Evolutionary conservation across 495 filamentous ascomycete genomes (phyloP), one percentile per base, ranked within the genome.

Genomic region (Trichoderma orchidacearum): DNA sequence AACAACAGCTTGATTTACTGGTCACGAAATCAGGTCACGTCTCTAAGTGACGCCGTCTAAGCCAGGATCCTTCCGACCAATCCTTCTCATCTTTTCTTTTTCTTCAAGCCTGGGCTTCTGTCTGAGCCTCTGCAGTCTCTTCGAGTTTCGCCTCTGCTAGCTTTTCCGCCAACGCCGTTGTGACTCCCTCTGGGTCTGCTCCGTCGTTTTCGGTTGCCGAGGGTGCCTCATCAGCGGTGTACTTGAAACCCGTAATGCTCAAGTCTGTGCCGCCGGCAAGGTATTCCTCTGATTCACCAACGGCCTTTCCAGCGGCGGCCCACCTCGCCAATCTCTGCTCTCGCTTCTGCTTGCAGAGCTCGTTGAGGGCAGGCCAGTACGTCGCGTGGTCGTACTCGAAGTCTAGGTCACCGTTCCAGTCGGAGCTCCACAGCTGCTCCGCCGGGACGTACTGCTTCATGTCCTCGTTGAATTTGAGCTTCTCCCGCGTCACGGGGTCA

Each of bases 391-490:
- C 83, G 66, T 98, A 98, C 64, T 85, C 81, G 63, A 97, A 98
- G 32, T 90, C 71, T 30, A 83, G 71, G 53, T 82, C 73, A 27
- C 84, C 84, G 59, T 80, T 83, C 30, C 67, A 58, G 60, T 80
- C 79, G 54, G 80, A 72, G 58, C 79, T 81, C 82, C 90, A 83
- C 35, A 98, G 79, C 56, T 96, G 90, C 61, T 79, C 72, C 6
- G 81, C 64, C 5, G 90, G 90, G 11, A 97, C 85, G 62, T 87
- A 84, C 50, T 85, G 70, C 58, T 75, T 71, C 70, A 93, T 78
- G 62, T 95, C 85, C 62, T 94, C 87, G 70, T 96, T 95, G 76
- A 96, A 97, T 65, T 87, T 89, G 64, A 98, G 80, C 75, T 98
- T 98, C 60, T 93, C 80, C 15, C 84, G 81, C 15, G 93, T 98